A percentile compares a stretch with the other conserved stretches of the same genome.
These are phyloP conservation scores for Cladosporium sp. DNA, from an alignment of 2,329 filamentous ascomycete species.

Conservation along the genomic window DNA sequence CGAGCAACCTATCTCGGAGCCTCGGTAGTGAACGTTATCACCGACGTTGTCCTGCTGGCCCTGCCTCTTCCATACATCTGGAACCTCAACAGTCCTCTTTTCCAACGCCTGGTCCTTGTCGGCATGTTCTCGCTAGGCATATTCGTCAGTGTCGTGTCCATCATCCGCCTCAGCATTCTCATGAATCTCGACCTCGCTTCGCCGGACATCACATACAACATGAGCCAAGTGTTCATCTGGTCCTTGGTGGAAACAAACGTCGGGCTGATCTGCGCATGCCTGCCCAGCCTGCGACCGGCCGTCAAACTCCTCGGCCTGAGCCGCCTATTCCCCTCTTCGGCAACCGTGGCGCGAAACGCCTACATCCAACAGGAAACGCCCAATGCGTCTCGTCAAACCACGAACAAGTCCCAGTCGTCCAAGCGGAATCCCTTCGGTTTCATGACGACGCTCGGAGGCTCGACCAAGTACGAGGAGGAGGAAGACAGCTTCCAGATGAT, in stretches of 20 bases:
- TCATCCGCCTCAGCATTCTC: constrained; percentile 13
- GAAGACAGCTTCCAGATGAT: constrained; percentile 18
- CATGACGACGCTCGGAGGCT: constrained; percentile 1
- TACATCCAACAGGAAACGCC: not conserved
- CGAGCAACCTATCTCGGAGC: constrained; percentile 7
- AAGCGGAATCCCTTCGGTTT: constrained; percentile 5
- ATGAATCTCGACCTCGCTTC: constrained; percentile 13
- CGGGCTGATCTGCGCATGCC: constrained; percentile 13
- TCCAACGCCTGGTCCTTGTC: constrained; percentile 13
- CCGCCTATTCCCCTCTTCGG: not conserved
- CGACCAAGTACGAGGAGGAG: constrained; percentile 12
- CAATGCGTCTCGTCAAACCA: not conserved
- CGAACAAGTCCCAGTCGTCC: not conserved
- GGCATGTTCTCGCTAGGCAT: constrained; percentile 17
- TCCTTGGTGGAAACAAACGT: constrained; percentile 11
- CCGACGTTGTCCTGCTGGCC: constrained; percentile 14
- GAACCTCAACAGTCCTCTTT: constrained; percentile 12
- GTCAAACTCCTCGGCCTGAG: constrained; percentile 13
- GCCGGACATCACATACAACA: constrained; percentile 14
- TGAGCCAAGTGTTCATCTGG: constrained; percentile 14
- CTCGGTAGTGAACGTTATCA: constrained; percentile 13
- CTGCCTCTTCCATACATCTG: constrained; percentile 17
- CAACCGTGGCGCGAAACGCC: not conserved
- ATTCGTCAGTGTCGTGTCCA: constrained; percentile 17
- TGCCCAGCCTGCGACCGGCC: constrained; percentile 14